Conservation (phyloP, 164 flowering plant species). For the Aristolochia fimbriata region DNA sequence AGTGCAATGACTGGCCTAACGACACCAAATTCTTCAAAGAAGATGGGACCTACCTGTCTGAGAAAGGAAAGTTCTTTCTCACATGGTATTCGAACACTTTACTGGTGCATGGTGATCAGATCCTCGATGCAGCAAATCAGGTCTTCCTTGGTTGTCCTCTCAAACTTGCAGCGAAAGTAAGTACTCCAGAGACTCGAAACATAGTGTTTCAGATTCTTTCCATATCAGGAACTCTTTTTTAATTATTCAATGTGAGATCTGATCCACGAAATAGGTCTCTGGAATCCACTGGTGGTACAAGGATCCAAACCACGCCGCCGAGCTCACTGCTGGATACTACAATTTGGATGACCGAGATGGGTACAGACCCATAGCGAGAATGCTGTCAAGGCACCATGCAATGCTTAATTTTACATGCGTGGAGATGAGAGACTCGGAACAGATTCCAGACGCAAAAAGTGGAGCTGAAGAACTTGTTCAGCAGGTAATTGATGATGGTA, state of each 20-base stretch:
- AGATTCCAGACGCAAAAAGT: slow-evolving; percentile 38
- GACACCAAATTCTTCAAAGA: slow-evolving; percentile 50
- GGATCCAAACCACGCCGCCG: slow-evolving; percentile 59
- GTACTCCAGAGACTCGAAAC: background rate
- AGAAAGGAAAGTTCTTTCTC: slow-evolving; percentile 76
- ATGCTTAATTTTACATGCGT: slow-evolving; percentile 74
- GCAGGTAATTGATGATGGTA: slow-evolving; percentile 34
- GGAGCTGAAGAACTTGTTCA: slow-evolving; percentile 82
- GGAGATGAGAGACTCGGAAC: slow-evolving; percentile 76
- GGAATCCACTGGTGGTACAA: slow-evolving; percentile 94
- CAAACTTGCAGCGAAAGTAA: slow-evolving; percentile 71
- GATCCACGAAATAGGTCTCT: slow-evolving; percentile 36
- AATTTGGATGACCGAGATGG: slow-evolving; percentile 69
- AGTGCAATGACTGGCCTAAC: slow-evolving; percentile 65
- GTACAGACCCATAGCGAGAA: slow-evolving; percentile 71
- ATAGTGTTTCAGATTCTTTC: background rate
- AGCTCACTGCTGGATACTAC: slow-evolving; percentile 75
- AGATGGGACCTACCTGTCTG: slow-evolving; percentile 52
- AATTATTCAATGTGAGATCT: no score
- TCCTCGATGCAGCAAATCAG: slow-evolving; percentile 74
- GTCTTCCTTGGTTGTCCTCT: slow-evolving; percentile 56
- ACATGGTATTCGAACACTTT: slow-evolving; percentile 79
- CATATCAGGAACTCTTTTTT: background rate
- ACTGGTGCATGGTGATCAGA: slow-evolving; percentile 70
- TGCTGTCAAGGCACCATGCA: slow-evolving; percentile 62